Conservation (phyloP, 169 alveolate species). For the Sarcocystis neurona region DNA sequence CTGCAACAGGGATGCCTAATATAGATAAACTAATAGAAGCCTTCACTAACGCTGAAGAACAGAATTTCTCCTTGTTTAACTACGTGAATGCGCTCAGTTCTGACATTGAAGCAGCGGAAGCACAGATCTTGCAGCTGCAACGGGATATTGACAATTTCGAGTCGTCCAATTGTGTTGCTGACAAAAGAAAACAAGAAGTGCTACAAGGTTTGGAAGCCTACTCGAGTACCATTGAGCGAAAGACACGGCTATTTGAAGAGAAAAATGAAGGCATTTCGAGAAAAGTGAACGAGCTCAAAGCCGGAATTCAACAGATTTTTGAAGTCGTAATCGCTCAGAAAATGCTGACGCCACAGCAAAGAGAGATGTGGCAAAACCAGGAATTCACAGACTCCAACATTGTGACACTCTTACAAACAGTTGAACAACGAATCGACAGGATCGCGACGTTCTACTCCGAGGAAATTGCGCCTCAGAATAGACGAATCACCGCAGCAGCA, state of each 20-base stretch:
- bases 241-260: not conserved
- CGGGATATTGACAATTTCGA: conserved; percentile 71
- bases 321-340: not conserved
- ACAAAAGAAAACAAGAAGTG: conserved; percentile 14
- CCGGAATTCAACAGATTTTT: conserved; percentile 6
- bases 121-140: conserved; percentile 77
- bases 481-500: not conserved
- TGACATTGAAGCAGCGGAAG: conserved; percentile 84
- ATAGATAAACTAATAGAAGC: conserved; percentile 74
- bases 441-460: not conserved
- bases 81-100: conserved; percentile 82
- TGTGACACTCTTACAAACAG: conserved; percentile 5
- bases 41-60: conserved; percentile 84
- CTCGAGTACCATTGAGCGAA: not conserved
- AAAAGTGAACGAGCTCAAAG: conserved; percentile 2
- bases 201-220: conserved; percentile 9
- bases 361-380: conserved; percentile 38
- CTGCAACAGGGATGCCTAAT: conserved; percentile 85
- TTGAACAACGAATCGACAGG: conserved; percentile 21
- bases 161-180: not conserved
- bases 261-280: not conserved
- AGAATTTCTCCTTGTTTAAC: conserved; percentile 82
- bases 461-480: not conserved
- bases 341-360: not conserved
- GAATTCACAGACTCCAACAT: conserved; percentile 19